Evolutionary conservation across 1,284 basidiomycete species (phyloP), one percentile per base, ranked within the genome.

Genomic region (Peniophora sp.): DNA sequence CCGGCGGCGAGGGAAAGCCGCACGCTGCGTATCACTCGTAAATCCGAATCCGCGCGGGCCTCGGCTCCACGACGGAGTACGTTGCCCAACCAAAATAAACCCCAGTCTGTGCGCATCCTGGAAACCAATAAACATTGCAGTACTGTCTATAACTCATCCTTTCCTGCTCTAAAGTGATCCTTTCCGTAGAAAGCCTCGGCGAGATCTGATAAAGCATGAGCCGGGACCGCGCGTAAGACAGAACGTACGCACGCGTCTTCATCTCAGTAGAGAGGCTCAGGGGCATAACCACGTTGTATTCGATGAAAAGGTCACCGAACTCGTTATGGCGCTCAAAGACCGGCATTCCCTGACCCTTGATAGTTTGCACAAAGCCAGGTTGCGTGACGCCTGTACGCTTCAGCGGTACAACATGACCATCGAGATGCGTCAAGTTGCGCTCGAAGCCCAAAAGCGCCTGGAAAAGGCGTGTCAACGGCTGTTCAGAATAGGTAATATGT

Each of bases 321-420:
- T 73, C 71, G 10, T 75, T 69, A 32, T 71, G 68, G 8, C 16
- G 16, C 54, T 80, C 77, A 59, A 79, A 88, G 23, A 84, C 63
- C 2, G 92, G 92, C 92, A 96, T 92, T 2, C 94, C 94, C 65
- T 97, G 91, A 35, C 79, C 90, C 57, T 85, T 78, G 47, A 97
- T 77, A 11, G 78, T 81, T 64, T 97, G 88, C 5, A 97, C 90
- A 63, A 86, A 91, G 3, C 88, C 89, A 56, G 95, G 95, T 63
- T 98, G 94, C 38, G 95, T 97, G 1, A 95, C 89, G 12, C 83
- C 86, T 34, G 74, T 71, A 50, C 92, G 77, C 39, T 74, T 71
- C 19, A 98, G 68, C 45, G 76, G 73, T 44, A 97, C 79, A n/a
- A 75, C 69, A 61, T 89, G 87, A 2, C 92, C 94, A 63, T 97